These are phyloP conservation scores for Chenopodium quinoa DNA, from an alignment of 148 eudicot genomes.

Conservation along the genomic window DNA sequence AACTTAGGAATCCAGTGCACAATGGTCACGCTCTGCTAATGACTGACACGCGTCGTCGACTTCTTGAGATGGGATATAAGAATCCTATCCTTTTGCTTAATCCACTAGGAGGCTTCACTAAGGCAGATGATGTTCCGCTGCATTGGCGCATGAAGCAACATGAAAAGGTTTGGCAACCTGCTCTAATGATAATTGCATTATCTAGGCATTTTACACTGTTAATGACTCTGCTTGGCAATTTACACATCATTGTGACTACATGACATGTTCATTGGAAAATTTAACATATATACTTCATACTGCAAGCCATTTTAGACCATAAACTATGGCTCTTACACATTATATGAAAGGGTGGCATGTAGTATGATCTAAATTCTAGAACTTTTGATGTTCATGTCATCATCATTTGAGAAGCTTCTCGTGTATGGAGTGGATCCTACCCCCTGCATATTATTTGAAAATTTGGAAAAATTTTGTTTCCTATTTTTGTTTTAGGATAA, in stretches of 20 bases:
- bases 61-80: conserved; percentile 90
- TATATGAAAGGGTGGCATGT: not conserved
- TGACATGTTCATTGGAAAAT: not conserved
- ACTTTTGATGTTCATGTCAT: not conserved
- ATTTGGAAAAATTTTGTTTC: too few relatives aligned
- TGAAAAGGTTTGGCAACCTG: conserved; percentile 55
- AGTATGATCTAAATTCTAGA: not conserved
- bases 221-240: not conserved
- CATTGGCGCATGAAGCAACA: conserved; percentile 95
- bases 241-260: not conserved
- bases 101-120: conserved; percentile 89
- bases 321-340: not conserved
- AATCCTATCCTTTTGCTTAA: conserved; percentile 84
- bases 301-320: not conserved
- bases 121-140: conserved; percentile 93
- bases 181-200: not conserved
- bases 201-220: too few relatives aligned
- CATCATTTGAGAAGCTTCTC: too few relatives aligned
- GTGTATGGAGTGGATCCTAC: too few relatives aligned
- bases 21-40: conserved; percentile 89
- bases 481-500: too few relatives aligned
- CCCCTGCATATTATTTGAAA: too few relatives aligned
- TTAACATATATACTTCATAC: not conserved
- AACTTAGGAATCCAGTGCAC: conserved; percentile 95
- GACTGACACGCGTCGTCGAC: conserved; percentile 86